Base-by-base conservation (phyloP, 306 rosid species). In the Casuarina glauca region DNA sequence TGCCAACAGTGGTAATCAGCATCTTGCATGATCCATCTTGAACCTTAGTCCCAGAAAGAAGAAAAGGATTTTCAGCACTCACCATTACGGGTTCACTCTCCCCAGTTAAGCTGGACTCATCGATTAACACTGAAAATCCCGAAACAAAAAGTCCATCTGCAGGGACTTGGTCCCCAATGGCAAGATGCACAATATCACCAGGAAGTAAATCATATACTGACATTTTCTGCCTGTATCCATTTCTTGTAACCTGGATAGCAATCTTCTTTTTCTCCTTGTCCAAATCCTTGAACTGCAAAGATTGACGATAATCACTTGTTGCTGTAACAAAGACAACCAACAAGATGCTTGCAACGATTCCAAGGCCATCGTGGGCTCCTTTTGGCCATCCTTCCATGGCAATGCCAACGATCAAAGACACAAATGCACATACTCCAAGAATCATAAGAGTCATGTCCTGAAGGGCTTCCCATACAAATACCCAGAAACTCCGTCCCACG, bases 361-460 rank as follows among this genome's bases (percentile, higher is more conserved):
- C 98, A 73, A 94, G 97, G 44, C 98, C 98, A 80, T 94, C 97
- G 74, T 94, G 98, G 45, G 98, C 89, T 12, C 97, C 98, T 66
- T 82, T 82, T 2, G 97, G 98, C 98, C 98, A 94, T 48, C 97
- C 98, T 82, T 92, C 98, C 42, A 84, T 91, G 76, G 88, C 88
- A 79, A 92, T 83, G 74, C 98, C 98, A 75, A 94, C 97, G 0
- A 88, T 54, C 67, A 94, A 82, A 70, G 98, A 94, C 81, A 94
- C 88, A 63, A 94, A 70, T 73, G 98, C 97, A 77, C 98, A 94
- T 49, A 86, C 85, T 73, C 93, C 98, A 48, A 92, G 97, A 71
- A 94, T 90, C 97, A 92, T 92, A 54, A 94, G 97, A 79, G 98
- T 92, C 98, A 91, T 89, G 88, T 92, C 98, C 36, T 94, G 97